These are phyloP conservation scores for Lichtheimia hyalospora DNA, from an alignment of 371 early-diverging fungal species.

Conservation along the genomic window DNA sequence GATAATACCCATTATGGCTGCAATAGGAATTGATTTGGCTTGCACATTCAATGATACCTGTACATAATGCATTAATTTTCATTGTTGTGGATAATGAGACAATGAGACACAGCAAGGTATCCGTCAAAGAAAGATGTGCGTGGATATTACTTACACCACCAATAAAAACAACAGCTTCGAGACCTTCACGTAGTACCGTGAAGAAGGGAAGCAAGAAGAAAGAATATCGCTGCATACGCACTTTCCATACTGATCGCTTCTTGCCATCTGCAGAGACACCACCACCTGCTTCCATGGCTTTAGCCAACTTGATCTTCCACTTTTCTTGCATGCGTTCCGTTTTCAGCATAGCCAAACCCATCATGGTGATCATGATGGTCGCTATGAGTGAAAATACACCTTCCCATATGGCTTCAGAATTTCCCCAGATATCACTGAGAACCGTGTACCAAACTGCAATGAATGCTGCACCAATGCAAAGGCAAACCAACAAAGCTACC, in stretches of 20 bases:
- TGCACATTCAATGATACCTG: conserved; percentile 65
- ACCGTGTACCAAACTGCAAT: conserved; percentile 69
- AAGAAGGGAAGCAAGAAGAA: conserved; percentile 79
- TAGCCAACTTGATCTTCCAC: conserved; percentile 62
- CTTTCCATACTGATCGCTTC: conserved; percentile 12
- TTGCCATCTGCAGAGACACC: conserved; percentile 2
- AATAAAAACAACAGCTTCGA: conserved; percentile 81
- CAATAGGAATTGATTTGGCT: conserved; percentile 73
- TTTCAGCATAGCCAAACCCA: conserved; percentile 75
- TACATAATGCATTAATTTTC: conserved; percentile 34
- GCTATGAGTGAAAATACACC: conserved; percentile 75
- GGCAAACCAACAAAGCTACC: conserved; percentile 59
- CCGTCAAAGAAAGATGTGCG: conserved; percentile 12
- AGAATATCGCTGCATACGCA: conserved; percentile 48
- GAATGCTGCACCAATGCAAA: conserved; percentile 71
- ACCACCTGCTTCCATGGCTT: conserved; percentile 41
- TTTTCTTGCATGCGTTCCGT: conserved; percentile 71
- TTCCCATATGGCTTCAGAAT: conserved; percentile 78
- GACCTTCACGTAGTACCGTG: conserved; percentile 80
- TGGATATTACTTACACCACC: conserved; percentile 66
- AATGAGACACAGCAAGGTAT: conserved; percentile 19
- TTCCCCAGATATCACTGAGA: conserved; percentile 67
- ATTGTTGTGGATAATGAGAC: conserved; percentile 36
- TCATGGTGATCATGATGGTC: conserved; percentile 64
- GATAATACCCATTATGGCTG: conserved; percentile 68